Conservation (phyloP, 2,329 filamentous ascomycete species). For the Pseudomassariella vexata region DNA sequence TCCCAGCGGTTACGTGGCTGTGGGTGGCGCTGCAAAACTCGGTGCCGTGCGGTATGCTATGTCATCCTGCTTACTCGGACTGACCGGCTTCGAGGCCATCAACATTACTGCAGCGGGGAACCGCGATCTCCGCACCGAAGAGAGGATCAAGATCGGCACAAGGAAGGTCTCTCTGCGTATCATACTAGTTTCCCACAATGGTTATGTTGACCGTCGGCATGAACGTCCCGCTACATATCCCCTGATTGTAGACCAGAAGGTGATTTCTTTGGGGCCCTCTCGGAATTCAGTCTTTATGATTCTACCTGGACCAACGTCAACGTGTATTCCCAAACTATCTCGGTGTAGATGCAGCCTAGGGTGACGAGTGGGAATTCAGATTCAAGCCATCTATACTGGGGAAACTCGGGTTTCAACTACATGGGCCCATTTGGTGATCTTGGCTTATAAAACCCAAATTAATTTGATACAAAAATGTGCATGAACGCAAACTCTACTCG, state of each 20-base stretch:
- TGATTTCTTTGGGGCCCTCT: constrained; percentile 12
- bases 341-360: no score
- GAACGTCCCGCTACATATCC: constrained; percentile 29
- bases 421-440: background rate
- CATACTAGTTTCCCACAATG: constrained; percentile 35
- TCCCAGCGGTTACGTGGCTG: constrained; percentile 15
- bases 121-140: constrained; percentile 30
- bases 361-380: background rate
- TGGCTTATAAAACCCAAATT: background rate
- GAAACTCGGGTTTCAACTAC: background rate
- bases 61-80: constrained; percentile 33
- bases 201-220: constrained; percentile 33
- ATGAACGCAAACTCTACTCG: background rate
- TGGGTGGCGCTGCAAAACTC: constrained; percentile 23
- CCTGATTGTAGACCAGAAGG: constrained; percentile 6
- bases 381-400: background rate
- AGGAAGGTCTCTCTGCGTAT: constrained; percentile 37
- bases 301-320: no score
- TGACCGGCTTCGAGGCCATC: constrained; percentile 79
- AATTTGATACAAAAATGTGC: background rate
- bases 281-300: no score
- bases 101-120: constrained; percentile 64
- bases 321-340: no score
- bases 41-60: constrained; percentile 33
- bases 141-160: constrained; percentile 37